These are phyloP conservation scores for Sungouiella blattae DNA, from an alignment of 805 yeast genomes.

Conservation along the genomic window DNA sequence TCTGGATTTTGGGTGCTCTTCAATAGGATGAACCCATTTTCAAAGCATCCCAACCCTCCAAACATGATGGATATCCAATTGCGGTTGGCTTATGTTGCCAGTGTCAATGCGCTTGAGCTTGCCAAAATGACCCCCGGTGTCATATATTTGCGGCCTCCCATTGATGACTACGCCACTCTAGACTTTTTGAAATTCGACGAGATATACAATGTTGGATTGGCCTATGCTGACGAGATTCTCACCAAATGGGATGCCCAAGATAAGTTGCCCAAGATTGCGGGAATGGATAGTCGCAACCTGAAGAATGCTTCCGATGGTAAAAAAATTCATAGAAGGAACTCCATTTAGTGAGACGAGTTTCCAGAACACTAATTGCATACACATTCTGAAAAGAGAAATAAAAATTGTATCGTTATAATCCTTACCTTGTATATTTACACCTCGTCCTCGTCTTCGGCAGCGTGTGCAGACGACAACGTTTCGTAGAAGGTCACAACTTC, in stretches of 20 bases:
- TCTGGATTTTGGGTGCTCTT: constrained; percentile 89
- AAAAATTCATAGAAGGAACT: constrained; percentile 13
- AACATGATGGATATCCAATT: constrained; percentile 93
- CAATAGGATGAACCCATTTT: constrained; percentile 87
- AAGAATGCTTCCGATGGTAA: constrained; percentile 6
- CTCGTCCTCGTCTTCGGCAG: background rate
- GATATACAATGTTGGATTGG: constrained; percentile 75
- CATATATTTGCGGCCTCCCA: constrained; percentile 87
- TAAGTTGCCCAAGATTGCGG: constrained; percentile 62
- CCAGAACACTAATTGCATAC: no score
- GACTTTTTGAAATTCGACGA: constrained; percentile 93
- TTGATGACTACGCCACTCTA: constrained; percentile 84
- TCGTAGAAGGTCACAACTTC: constrained; percentile 13
- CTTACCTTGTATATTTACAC: no score
- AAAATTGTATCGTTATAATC: no score
- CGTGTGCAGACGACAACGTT: constrained; percentile 25
- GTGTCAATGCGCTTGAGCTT: constrained; percentile 86
- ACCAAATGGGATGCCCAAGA: constrained; percentile 49
- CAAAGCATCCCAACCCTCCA: constrained; percentile 83
- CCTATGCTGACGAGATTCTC: constrained; percentile 62
- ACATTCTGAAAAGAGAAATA: no score
- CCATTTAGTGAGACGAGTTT: no score
- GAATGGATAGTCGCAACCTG: constrained; percentile 20
- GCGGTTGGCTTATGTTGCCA: constrained; percentile 89
- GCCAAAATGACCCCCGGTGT: constrained; percentile 87